Conservation (phyloP, 345 rosid genomes). For the Corchorus olitorius region DNA sequence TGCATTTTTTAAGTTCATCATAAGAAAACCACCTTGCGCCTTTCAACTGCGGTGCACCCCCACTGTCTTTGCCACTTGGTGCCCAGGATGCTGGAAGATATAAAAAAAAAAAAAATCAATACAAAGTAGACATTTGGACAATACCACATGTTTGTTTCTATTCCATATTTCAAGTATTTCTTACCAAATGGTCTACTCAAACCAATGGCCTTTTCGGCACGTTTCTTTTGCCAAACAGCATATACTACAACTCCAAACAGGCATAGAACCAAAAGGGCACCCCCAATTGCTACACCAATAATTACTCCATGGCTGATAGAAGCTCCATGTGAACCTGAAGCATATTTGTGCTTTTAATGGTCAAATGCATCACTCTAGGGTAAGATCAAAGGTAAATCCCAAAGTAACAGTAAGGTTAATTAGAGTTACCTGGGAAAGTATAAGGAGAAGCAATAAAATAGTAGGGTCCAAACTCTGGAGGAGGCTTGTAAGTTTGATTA, state of each 20-base stretch:
- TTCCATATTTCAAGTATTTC: not conserved
- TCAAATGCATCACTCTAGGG: slow-evolving; percentile 1
- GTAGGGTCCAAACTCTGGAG: slow-evolving; percentile 81
- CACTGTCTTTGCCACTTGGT: slow-evolving; percentile 80
- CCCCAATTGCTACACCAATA: slow-evolving; percentile 52
- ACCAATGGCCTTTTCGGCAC: slow-evolving; percentile 91
- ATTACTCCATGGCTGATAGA: slow-evolving; percentile 47
- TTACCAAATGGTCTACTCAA: slow-evolving; percentile 89
- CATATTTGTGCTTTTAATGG: slow-evolving; percentile 5
- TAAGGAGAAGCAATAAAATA: slow-evolving; percentile 85
- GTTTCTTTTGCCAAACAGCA: slow-evolving; percentile 88
- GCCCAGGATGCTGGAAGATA: slow-evolving; percentile 80
- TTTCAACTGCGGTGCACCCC: slow-evolving; percentile 88
- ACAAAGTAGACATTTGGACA: not conserved
- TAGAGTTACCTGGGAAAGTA: slow-evolving; percentile 78
- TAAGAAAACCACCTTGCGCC: slow-evolving; percentile 96
- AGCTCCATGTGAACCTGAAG: slow-evolving; percentile 50
- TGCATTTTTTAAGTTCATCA: slow-evolving; percentile 86
- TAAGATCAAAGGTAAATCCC: not conserved
- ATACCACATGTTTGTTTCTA: not conserved
- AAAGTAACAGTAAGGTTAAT: not conserved
- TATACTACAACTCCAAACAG: slow-evolving; percentile 68
- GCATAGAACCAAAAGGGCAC: slow-evolving; percentile 56
- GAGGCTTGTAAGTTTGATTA: slow-evolving; percentile 89
- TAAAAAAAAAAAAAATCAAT: slow-evolving; percentile 10